Evolutionary conservation across 306 rosid genomes (phyloP), one percentile per base, ranked within the genome.

Genomic region (Nissolia schottii): DNA sequence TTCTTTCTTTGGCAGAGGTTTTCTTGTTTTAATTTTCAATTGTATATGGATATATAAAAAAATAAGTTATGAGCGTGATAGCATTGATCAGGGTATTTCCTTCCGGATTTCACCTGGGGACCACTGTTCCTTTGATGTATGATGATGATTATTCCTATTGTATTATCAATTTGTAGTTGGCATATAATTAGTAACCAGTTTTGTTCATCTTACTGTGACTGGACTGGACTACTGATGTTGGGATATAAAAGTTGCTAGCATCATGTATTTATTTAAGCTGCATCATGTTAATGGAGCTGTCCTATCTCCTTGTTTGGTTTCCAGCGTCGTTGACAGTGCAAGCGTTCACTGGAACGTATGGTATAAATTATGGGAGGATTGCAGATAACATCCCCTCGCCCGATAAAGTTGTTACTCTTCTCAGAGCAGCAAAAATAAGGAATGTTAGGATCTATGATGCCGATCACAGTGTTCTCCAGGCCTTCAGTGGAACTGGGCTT

Each of bases 381-480:
- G 96, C 97, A 13, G 84, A 93, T 71, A 93, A 93, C 87, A 87
- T 90, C 43, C 98, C 94, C 7, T 79, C 98, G 6, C 98, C 98
- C 11, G 92, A 93, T 50, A 40, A 93, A 83, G 98, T 93, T 83
- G 96, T 73, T 56, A 64, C 88, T 67, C 98, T 93, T 75, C 96
- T 93, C 75, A 86, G 87, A 85, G 92, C 94, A 58, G 86, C 92
- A 29, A 91, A 86, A 75, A 93, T 93, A 74, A 86, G 83, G 82
- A 93, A 93, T 29, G 85, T 93, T 70, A 86, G 97, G 66, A 89
- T 93, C 53, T 93, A 79, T 16, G 98, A 91, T 71, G 89, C 96
- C 22, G 94, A 93, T 83, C 98, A 87, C 37, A 85, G 87, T 82
- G 97, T 93, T 64, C 92, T 90, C 74, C 73, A 86, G 78, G 98